Conservation (phyloP, 1,284 basidiomycete species). For the Austroboletus sp. region DNA sequence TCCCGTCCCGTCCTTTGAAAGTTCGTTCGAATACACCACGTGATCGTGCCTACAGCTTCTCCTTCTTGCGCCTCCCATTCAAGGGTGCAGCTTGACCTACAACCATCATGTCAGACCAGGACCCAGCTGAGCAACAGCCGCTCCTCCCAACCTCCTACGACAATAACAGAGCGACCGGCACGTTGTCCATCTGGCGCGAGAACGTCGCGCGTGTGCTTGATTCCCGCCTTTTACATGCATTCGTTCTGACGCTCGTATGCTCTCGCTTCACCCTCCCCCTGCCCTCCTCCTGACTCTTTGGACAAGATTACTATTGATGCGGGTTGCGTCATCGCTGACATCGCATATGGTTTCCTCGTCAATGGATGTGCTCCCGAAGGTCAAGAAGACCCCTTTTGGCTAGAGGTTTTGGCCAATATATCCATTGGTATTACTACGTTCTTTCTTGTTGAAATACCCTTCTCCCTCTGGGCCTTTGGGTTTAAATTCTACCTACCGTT, state of each 20-base stretch:
- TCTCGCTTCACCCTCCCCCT: slow-evolving; percentile 9
- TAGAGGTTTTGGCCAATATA: slow-evolving; percentile 53
- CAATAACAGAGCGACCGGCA: slow-evolving; percentile 11
- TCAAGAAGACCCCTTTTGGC: slow-evolving; percentile 50
- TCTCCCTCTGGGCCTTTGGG: slow-evolving; percentile 61
- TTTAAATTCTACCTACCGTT: slow-evolving; percentile 53
- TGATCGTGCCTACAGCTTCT: slow-evolving; percentile 25
- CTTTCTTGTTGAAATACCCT: slow-evolving; percentile 71
- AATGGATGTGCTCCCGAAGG: slow-evolving; percentile 44
- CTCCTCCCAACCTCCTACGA: slow-evolving; percentile 39
- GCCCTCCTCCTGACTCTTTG: slow-evolving; percentile 1
- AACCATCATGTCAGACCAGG: slow-evolving; percentile 34
- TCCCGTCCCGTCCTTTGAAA: background rate
- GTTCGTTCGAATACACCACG: slow-evolving; percentile 15
- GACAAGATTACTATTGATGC: slow-evolving; percentile 59
- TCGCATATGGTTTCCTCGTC: slow-evolving; percentile 60
- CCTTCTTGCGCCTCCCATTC: background rate
- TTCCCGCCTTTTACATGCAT: slow-evolving; percentile 46
- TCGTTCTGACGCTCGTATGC: slow-evolving; percentile 54
- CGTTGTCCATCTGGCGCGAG: slow-evolving; percentile 30
- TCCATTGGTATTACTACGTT: slow-evolving; percentile 63
- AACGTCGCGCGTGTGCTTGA: slow-evolving; percentile 48
- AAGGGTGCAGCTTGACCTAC: slow-evolving; percentile 16
- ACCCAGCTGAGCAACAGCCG: slow-evolving; percentile 49
- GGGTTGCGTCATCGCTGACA: slow-evolving; percentile 58